phyloP scores from a whole-genome alignment of 495 filamentous ascomycete species.

The Aspergillus affinis region DNA sequence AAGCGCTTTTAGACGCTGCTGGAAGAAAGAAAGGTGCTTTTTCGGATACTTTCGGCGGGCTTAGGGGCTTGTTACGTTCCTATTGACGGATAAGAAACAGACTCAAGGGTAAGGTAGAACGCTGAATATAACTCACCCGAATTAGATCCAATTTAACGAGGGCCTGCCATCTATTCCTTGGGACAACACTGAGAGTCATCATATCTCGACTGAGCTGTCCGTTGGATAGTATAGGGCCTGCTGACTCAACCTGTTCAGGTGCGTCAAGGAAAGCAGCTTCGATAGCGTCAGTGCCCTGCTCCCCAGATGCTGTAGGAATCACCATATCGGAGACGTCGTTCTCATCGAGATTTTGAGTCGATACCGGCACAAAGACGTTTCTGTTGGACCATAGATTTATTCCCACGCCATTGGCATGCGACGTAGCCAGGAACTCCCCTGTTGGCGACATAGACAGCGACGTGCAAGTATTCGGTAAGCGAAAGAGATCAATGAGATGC shows the following conservation, averaged over 20 bases:
- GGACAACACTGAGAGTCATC: slow-evolving; percentile 84
- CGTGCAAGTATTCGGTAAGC: slow-evolving; percentile 70
- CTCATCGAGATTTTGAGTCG: slow-evolving; percentile 77
- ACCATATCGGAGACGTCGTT: slow-evolving; percentile 61
- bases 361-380: slow-evolving; percentile 82
- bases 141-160: slow-evolving; percentile 88
- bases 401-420: slow-evolving; percentile 80
- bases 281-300: slow-evolving; percentile 68
- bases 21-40: slow-evolving; percentile 97
- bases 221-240: slow-evolving; percentile 49
- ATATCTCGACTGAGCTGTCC: slow-evolving; percentile 80
- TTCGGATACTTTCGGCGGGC: slow-evolving; percentile 85
- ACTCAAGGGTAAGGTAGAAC: background rate
- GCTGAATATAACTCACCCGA: slow-evolving; percentile 44
- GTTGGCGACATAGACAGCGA: slow-evolving; percentile 84
- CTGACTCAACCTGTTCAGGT: slow-evolving; percentile 46
- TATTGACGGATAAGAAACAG: slow-evolving; percentile 23
- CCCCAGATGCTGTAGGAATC: slow-evolving; percentile 76
- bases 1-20: slow-evolving; percentile 34
- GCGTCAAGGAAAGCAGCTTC: slow-evolving; percentile 67
- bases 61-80: slow-evolving; percentile 89
- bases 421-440: slow-evolving; percentile 89
- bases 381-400: slow-evolving; percentile 94
- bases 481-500: slow-evolving; percentile 88
- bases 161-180: slow-evolving; percentile 89